A percentile compares a stretch with the other conserved stretches of the same genome.
phyloP scores from a whole-genome alignment of 257 asterid species.

The Nicotiana benthamiana region DNA sequence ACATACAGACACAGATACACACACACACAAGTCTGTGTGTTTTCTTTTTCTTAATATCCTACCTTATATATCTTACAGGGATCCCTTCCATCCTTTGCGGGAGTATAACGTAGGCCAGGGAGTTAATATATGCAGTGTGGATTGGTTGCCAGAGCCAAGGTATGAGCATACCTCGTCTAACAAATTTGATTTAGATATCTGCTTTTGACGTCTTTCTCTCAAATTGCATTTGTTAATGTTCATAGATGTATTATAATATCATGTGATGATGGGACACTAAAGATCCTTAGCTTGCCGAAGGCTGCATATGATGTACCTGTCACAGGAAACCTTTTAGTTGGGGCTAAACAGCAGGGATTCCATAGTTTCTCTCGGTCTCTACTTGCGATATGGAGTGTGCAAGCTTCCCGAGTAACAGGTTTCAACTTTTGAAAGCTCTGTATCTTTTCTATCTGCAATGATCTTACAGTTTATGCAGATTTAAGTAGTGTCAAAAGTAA shows the following conservation, averaged over 20 bases:
- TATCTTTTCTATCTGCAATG: background rate
- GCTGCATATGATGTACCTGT: conserved; percentile 53
- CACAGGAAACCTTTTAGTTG: conserved; percentile 41
- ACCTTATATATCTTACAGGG: conserved; percentile 42
- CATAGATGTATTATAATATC: conserved; percentile 59
- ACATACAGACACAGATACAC: too few relatives aligned
- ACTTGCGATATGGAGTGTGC: conserved; percentile 70
- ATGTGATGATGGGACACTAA: conserved; percentile 70
- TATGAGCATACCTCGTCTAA: conserved; percentile 19
- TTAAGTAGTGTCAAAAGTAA: background rate
- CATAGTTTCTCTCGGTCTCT: conserved; percentile 55
- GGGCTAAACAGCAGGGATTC: conserved; percentile 41
- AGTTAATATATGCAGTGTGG: conserved; percentile 41
- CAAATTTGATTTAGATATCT: conserved; percentile 3
- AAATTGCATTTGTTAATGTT: conserved; percentile 17
- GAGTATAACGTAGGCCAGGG: conserved; percentile 44
- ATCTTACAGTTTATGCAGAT: background rate
- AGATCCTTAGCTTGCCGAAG: conserved; percentile 59
- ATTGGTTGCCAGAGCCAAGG: conserved; percentile 88
- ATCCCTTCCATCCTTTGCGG: conserved; percentile 87
- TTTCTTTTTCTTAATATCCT: background rate
- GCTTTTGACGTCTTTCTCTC: conserved; percentile 6
- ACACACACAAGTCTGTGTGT: too few relatives aligned
- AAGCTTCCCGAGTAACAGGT: conserved; percentile 73
- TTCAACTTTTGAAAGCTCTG: conserved; percentile 5